phyloP scores from a whole-genome alignment of 768 basidiomycete species.

The Boletus insuetus region DNA sequence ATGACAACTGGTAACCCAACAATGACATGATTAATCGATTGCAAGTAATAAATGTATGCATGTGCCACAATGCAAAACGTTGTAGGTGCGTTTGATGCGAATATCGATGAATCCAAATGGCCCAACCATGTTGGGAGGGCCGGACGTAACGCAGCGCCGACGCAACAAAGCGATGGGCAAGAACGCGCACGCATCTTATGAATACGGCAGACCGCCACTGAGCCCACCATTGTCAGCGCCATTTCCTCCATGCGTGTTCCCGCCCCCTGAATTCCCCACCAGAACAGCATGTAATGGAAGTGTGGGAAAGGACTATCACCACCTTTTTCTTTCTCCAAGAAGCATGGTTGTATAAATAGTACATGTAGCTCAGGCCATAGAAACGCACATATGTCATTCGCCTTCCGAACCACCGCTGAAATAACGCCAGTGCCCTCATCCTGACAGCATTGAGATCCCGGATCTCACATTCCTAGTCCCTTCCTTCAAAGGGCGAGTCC shows the following conservation, averaged over 20 bases:
- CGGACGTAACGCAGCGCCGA: too few species aligned
- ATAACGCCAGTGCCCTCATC: too few species aligned
- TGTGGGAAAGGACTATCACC: too few species aligned
- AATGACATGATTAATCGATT: constrained; percentile 15
- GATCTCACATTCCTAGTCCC: too few species aligned
- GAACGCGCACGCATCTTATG: constrained; percentile 14
- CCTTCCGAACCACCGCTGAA: too few species aligned
- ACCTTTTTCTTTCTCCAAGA: too few species aligned
- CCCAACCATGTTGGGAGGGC: not conserved
- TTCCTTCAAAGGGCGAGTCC: too few species aligned
- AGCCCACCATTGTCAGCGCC: constrained; percentile 9
- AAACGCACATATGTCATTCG: too few species aligned
- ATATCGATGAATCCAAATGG: not conserved
- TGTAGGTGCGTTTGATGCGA: constrained; percentile 8
- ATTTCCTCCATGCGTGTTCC: constrained; percentile 1
- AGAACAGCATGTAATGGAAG: too few species aligned
- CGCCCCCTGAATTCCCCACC: not conserved
- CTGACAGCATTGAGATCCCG: too few species aligned
- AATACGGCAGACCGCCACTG: constrained; percentile 30
- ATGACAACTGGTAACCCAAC: constrained; percentile 12
- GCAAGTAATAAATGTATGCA: constrained; percentile 17
- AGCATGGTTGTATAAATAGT: too few species aligned
- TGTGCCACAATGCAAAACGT: constrained; percentile 18
- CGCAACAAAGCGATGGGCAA: not conserved
- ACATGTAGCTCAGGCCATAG: too few species aligned